A percentile compares a stretch with the other conserved stretches of the same genome.
Conservation (phyloP, 176 grass and related monocot genomes). For the Musa troglodytarum region DNA sequence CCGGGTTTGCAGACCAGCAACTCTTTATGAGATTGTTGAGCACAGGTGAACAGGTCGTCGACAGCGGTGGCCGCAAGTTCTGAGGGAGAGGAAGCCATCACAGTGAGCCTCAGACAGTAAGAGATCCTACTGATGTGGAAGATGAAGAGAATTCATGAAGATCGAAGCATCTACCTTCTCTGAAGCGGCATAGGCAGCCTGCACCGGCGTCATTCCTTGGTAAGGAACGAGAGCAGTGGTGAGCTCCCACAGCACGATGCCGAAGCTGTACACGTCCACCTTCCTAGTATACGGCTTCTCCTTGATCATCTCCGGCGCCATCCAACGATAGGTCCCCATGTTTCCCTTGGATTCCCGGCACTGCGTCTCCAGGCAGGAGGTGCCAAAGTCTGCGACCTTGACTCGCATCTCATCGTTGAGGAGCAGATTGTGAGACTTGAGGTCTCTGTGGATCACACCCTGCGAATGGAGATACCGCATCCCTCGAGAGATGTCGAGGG, state of each 20-base stretch:
- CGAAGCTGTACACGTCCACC: conserved; percentile 95
- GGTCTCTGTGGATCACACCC: conserved; percentile 90
- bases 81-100: conserved; percentile 11
- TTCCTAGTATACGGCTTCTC: conserved; percentile 89
- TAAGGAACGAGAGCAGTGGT: conserved; percentile 88
- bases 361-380: conserved; percentile 77
- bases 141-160: neutral
- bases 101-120: neutral
- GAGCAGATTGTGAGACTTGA: conserved; percentile 95
- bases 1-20: conserved; percentile 76
- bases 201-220: conserved; percentile 97
- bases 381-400: conserved; percentile 94
- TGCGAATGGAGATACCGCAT: conserved; percentile 97
- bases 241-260: conserved; percentile 96
- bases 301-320: conserved; percentile 96
- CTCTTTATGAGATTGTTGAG: conserved; percentile 87
- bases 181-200: conserved; percentile 80
- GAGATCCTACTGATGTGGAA: neutral
- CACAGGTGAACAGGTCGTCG: conserved; percentile 59
- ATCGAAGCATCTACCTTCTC: conserved; percentile 49
- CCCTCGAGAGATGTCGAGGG: conserved; percentile 84
- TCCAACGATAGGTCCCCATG: conserved; percentile 97
- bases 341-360: conserved; percentile 79
- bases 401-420: conserved; percentile 98
- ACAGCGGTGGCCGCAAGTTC: conserved; percentile 80